Evolutionary conservation across 495 filamentous ascomycete genomes (phyloP).

Genomic region (Friedmanniomyces simplex): DNA sequence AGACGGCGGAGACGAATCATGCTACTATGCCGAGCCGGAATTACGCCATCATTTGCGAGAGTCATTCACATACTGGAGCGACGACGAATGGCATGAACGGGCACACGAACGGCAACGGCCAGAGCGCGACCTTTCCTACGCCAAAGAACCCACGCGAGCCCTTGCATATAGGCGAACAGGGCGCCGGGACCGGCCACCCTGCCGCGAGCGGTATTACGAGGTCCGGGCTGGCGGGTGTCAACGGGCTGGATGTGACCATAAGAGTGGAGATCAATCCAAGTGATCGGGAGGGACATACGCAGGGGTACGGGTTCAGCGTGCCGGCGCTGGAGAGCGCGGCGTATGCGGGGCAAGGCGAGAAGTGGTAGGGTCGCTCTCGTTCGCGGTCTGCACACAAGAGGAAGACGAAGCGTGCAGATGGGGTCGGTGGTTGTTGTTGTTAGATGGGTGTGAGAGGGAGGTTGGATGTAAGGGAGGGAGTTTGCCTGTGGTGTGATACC

Average conservation of each 20-base stretch:
- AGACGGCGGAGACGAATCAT: conserved; percentile 59
- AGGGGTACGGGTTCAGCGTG: conserved; percentile 34
- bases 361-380: conserved; percentile 13
- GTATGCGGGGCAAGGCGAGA: conserved; percentile 14
- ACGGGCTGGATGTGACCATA: conserved; percentile 32
- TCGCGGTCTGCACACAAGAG: no score
- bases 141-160: conserved; percentile 26
- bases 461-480: no score
- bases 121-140: neutral
- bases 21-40: conserved; percentile 88
- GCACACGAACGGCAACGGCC: conserved; percentile 1
- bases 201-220: conserved; percentile 26
- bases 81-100: conserved; percentile 6
- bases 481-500: no score
- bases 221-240: conserved; percentile 28
- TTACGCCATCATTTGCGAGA: conserved; percentile 71
- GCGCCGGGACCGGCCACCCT: conserved; percentile 29
- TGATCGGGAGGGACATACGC: conserved; percentile 28
- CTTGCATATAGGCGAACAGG: conserved; percentile 29
- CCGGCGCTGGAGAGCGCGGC: conserved; percentile 27
- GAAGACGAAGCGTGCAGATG: no score
- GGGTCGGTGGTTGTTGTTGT: no score
- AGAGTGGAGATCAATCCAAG: conserved; percentile 29
- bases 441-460: no score
- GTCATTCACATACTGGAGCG: conserved; percentile 11